Evolutionary conservation across 768 basidiomycete species (phyloP), one percentile per base, ranked within the genome.

Genomic region (Suillus variegatus): DNA sequence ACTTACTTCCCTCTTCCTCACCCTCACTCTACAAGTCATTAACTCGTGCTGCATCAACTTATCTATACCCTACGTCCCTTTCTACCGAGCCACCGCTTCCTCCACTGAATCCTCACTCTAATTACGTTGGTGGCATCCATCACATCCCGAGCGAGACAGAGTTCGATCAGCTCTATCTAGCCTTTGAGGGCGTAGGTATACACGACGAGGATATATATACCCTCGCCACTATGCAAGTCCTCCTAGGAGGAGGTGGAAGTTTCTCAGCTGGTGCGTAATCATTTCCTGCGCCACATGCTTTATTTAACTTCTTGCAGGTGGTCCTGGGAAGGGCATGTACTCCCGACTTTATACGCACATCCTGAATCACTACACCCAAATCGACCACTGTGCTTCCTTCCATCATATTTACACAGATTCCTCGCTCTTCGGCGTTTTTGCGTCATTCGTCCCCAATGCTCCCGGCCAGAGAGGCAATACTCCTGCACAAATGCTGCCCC

Each of bases 321-420:
- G 97, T 4, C 97, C 97, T 3, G 97, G 97, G 18, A 99, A 99
- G 81, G 97, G 97, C 71, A 99, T 99, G 97, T 99, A 97, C 83
- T 95, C 95, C 41, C 90, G 97, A 32, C 80, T 98, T 36, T 98
- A 99, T 81, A 97, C 95, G 12, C 89, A 95, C 74, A 94, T 99
- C 72, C 88, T 99, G 65, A 98, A 99, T 76, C 91, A 93, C 73
- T 93, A 95, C 81, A 87, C 94, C 60, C 89, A 93, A 73, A 86
- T 99, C 72, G 97, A 99, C 76, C 94, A 95, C 76, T 98, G 96
- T 76, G 90, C 93, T 10, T 91, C 94, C 22, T 98, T 97, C 89
- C 95, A 99, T 75, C 97, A 99, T 78, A 95, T 96, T 74, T 99
- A 98, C 78, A 88, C 89, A 64, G 96, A 98, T 75, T 93, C 94